phyloP scores from a whole-genome alignment of 2,329 filamentous ascomycete genomes.

The Lecanicillium sp. region DNA sequence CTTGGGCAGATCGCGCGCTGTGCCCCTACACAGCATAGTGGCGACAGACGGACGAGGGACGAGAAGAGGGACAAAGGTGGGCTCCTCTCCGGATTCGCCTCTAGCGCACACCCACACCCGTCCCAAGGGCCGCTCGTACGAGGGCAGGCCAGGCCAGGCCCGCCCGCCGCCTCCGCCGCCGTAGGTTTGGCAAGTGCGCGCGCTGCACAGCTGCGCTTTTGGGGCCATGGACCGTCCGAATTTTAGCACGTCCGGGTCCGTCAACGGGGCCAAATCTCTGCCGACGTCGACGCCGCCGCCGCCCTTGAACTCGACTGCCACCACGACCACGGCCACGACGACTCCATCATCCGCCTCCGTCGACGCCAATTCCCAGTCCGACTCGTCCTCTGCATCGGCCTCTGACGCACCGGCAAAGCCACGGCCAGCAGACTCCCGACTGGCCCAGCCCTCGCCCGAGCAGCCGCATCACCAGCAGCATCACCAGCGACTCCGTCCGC shows the following conservation, averaged over 20 bases:
- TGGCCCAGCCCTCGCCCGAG: neutral
- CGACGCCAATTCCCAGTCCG: slow-evolving; percentile 1
- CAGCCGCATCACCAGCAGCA: neutral
- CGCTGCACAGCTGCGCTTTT: no score
- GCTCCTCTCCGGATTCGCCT: no score
- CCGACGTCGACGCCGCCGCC: slow-evolving; percentile 6
- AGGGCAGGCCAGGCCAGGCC: no score
- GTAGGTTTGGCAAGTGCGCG: no score
- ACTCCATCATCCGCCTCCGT: slow-evolving; percentile 4
- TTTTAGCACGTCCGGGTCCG: slow-evolving; percentile 16
- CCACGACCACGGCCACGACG: slow-evolving; percentile 4
- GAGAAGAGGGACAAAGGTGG: no score
- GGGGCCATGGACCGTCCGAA: slow-evolving; percentile 15
- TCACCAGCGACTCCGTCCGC: slow-evolving; percentile 11
- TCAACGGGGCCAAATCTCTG: slow-evolving; percentile 14
- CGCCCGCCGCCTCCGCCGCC: no score
- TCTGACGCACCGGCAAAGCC: no score
- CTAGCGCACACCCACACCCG: no score
- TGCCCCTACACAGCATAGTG: no score
- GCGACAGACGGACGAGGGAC: no score
- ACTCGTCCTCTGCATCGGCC: neutral
- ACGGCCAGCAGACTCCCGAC: slow-evolving; percentile 1
- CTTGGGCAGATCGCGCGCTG: no score
- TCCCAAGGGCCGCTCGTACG: no score
- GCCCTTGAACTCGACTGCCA: slow-evolving; percentile 2